Evolutionary conservation across 768 basidiomycete species (phyloP).

Genomic region (Tephrocybe sp.): DNA sequence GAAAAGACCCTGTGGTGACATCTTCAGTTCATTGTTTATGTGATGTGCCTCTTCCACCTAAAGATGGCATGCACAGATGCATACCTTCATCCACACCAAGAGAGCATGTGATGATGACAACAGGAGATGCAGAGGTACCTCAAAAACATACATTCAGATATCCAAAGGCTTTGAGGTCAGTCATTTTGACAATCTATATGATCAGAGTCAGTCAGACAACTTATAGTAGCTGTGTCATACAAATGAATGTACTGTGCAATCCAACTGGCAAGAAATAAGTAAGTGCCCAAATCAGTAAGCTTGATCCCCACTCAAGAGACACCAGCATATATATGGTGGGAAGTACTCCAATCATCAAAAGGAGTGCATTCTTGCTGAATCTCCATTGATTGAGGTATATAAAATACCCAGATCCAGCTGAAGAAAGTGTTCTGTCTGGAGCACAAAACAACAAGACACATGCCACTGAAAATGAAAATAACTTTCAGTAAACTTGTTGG

Average conservation of each 20-base stretch:
- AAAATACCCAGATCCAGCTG: constrained; percentile 23
- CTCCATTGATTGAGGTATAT: constrained; percentile 33
- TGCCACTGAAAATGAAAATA: constrained; percentile 25
- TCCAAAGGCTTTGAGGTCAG: no score
- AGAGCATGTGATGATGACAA: no score
- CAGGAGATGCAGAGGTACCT: no score
- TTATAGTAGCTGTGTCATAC: constrained; percentile 21
- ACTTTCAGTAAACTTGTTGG: constrained; percentile 19
- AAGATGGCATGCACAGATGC: constrained; percentile 31
- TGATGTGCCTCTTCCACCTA: constrained; percentile 30
- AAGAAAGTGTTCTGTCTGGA: constrained; percentile 26
- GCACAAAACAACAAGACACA: constrained; percentile 24
- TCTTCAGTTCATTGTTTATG: constrained; percentile 31
- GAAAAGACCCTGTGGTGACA: constrained; percentile 29
- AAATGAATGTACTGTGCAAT: constrained; percentile 33
- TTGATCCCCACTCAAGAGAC: constrained; percentile 18
- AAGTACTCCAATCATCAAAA: constrained; percentile 33
- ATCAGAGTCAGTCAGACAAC: no score
- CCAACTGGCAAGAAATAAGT: constrained; percentile 31
- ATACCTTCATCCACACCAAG: no score
- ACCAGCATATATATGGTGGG: constrained; percentile 32
- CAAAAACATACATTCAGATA: no score
- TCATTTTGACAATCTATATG: no score
- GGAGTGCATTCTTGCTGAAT: constrained; percentile 31
- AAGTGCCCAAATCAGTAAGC: constrained; percentile 41